These are phyloP conservation scores for Antarctomyces pellizariae DNA, from an alignment of 495 filamentous ascomycete species.

Conservation along the genomic window DNA sequence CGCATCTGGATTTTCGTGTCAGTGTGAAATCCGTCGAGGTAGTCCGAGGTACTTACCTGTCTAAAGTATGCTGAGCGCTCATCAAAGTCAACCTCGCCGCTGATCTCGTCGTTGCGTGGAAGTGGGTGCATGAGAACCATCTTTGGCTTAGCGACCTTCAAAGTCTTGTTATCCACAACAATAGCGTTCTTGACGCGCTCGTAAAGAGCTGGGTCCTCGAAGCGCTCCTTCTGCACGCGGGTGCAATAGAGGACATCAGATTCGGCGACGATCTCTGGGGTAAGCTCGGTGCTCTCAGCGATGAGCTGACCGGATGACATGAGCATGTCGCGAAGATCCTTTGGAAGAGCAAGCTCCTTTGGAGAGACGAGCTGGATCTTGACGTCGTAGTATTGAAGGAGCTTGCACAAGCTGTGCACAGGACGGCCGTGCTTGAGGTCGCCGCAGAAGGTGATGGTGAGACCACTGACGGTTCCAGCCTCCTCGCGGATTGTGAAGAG, in stretches of 20 bases:
- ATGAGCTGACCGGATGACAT: conserved; percentile 49
- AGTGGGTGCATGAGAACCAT: conserved; percentile 93
- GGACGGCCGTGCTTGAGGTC: conserved; percentile 84
- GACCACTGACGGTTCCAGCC: conserved; percentile 74
- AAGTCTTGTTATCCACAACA: conserved; percentile 69
- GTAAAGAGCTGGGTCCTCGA: conserved; percentile 52
- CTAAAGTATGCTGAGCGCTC: conserved; percentile 92
- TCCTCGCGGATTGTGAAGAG: conserved; percentile 97
- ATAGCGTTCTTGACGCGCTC: conserved; percentile 72
- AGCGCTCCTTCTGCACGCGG: conserved; percentile 87
- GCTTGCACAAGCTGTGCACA: conserved; percentile 80
- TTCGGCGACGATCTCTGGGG: conserved; percentile 55
- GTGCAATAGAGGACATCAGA: conserved; percentile 92
- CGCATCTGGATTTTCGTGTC: conserved; percentile 52
- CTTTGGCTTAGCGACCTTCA: conserved; percentile 72
- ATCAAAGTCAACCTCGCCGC: conserved; percentile 93
- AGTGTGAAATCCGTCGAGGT: conserved; percentile 9
- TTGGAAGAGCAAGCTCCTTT: conserved; percentile 49
- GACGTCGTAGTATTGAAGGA: conserved; percentile 86
- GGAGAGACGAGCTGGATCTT: conserved; percentile 80
- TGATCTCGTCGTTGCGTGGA: conserved; percentile 76
- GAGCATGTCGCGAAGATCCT: conserved; percentile 45
- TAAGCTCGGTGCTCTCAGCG: conserved; percentile 51
- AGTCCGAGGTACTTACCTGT: conserved; percentile 45
- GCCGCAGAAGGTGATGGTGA: conserved; percentile 88